Percentiles rank a stretch among this genome's conserved stretches.
Conservation (phyloP, 495 filamentous ascomycete species). For the Thermothielavioides terrestris region DNA sequence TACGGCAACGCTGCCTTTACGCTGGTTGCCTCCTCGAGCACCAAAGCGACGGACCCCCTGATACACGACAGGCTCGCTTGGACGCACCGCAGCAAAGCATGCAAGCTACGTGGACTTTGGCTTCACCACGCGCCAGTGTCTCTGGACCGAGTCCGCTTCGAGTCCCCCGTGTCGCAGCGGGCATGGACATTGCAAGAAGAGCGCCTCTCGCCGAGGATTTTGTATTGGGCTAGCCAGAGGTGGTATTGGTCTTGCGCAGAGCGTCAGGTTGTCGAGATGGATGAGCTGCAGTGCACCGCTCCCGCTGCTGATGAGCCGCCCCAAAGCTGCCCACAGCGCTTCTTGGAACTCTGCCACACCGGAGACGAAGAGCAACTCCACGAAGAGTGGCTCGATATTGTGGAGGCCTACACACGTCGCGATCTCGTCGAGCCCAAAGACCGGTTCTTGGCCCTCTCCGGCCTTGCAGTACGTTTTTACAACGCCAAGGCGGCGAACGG, state of each 20-base stretch:
- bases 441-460: conserved; percentile 25
- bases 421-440: conserved; percentile 22
- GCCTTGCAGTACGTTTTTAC: conserved; percentile 27
- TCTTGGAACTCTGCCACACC: conserved; percentile 20
- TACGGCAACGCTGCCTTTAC: conserved; percentile 29
- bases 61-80: conserved; percentile 19
- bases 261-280: conserved; percentile 15
- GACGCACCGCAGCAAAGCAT: conserved; percentile 17
- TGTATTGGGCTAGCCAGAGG: conserved; percentile 25
- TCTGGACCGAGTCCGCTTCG: conserved; percentile 16
- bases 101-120: conserved; percentile 21
- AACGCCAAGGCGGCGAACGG: conserved; percentile 20
- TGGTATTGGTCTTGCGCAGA: conserved; percentile 30
- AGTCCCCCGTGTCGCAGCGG: conserved; percentile 21
- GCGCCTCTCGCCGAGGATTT: conserved; percentile 24
- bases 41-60: conserved; percentile 24
- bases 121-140: conserved; percentile 17
- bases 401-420: conserved; percentile 24
- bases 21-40: conserved; percentile 22
- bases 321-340: conserved; percentile 21
- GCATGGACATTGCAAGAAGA: conserved; percentile 29
- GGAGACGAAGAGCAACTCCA: conserved; percentile 20
- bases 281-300: conserved; percentile 1
- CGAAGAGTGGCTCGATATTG: conserved; percentile 29
- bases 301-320: neutral